Conservation (phyloP, 306 rosid genomes). For the Rosa persica region DNA sequence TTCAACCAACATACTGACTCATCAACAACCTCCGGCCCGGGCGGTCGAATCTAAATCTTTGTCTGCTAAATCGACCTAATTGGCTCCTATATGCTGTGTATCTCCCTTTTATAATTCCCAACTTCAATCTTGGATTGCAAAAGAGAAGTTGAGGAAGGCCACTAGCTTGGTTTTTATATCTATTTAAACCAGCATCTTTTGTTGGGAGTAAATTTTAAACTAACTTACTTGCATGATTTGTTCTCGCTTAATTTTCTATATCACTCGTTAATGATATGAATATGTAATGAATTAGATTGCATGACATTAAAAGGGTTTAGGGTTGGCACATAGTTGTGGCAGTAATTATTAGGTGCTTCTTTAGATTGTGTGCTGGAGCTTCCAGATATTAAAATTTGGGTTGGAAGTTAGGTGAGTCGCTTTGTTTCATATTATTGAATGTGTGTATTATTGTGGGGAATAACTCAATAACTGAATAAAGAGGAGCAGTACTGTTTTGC, state of each 20-base stretch:
- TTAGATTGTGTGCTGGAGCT: conserved; percentile 3
- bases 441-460: not conserved
- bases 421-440: not conserved
- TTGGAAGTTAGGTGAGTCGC: not conserved
- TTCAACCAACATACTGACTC: not conserved
- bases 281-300: not conserved
- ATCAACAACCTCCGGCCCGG: not conserved
- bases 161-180: not conserved
- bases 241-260: not conserved
- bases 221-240: not conserved
- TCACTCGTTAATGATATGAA: not conserved
- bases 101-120: not conserved
- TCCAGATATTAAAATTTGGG: not conserved
- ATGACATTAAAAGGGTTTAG: not conserved
- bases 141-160: not conserved
- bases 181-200: no score
- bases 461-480: no score
- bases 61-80: not conserved
- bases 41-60: not conserved
- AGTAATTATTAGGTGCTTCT: not conserved
- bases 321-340: not conserved
- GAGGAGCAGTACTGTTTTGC: not conserved
- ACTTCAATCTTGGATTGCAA: not conserved
- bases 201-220: no score
- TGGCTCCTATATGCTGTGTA: not conserved